Percentiles rank a stretch among this genome's conserved stretches.
phyloP scores from a whole-genome alignment of 305 asterid genomes.

The Plantago lanceolata region DNA sequence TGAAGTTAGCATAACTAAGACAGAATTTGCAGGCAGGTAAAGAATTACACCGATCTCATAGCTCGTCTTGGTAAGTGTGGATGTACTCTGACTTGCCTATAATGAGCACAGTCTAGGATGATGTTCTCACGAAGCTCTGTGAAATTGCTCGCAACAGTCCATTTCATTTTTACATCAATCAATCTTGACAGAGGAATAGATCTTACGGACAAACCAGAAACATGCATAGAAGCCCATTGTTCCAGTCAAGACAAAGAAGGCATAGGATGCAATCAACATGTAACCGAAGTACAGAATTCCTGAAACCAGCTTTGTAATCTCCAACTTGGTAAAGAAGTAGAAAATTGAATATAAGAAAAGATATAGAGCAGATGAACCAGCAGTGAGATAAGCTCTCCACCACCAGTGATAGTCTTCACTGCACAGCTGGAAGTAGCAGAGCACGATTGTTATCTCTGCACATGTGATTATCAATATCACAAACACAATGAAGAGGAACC shows the following conservation, averaged over 20 bases:
- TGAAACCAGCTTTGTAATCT: slow-evolving; percentile 72
- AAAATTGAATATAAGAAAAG: slow-evolving; percentile 83
- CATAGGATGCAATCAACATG: slow-evolving; percentile 82
- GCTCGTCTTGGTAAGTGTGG: background rate
- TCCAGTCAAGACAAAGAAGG: slow-evolving; percentile 88
- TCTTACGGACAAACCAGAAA: slow-evolving; percentile 90
- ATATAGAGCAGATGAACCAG: slow-evolving; percentile 90
- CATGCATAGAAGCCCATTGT: slow-evolving; percentile 87
- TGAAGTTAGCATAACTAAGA: background rate
- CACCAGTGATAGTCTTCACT: slow-evolving; percentile 94
- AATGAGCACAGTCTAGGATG: background rate
- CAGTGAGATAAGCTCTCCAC: slow-evolving; percentile 93
- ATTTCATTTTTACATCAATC: slow-evolving; percentile 42
- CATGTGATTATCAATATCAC: slow-evolving; percentile 75
- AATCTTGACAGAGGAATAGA: slow-evolving; percentile 87
- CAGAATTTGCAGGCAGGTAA: background rate
- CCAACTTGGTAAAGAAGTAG: slow-evolving; percentile 97
- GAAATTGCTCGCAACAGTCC: background rate
- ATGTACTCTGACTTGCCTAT: background rate
- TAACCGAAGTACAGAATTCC: slow-evolving; percentile 87
- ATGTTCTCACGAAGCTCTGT: background rate
- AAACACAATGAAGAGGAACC: slow-evolving; percentile 90
- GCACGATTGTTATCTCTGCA: slow-evolving; percentile 80
- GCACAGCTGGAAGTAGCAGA: slow-evolving; percentile 96
- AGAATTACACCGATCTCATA: background rate